Conservation (phyloP, 2,329 filamentous ascomycete species). For the Verticillium klebahnii region DNA sequence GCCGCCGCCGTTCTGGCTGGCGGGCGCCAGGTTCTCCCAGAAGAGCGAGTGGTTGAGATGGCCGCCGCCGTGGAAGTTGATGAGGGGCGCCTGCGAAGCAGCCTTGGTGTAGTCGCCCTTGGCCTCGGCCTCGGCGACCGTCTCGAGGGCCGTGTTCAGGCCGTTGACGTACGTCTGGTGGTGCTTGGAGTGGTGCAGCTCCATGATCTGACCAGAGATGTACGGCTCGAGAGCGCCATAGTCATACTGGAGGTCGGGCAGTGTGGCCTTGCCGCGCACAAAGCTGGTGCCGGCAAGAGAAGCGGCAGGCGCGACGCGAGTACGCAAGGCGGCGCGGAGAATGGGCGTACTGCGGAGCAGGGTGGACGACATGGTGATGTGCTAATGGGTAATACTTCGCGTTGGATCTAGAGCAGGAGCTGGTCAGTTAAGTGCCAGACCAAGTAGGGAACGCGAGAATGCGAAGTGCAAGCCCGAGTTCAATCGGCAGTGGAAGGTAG, state of each 20-base stretch:
- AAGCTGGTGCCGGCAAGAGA: conserved; percentile 72
- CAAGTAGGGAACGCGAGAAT: neutral
- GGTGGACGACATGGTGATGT: conserved; percentile 63
- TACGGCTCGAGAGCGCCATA: conserved; percentile 86
- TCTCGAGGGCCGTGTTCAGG: conserved; percentile 75
- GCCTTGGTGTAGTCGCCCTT: conserved; percentile 54
- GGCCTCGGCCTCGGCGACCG: conserved; percentile 60
- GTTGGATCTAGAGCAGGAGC: neutral
- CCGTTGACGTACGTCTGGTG: conserved; percentile 91
- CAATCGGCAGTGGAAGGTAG: neutral
- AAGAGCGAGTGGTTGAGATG: conserved; percentile 86
- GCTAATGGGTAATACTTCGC: neutral
- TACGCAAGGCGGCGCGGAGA: conserved; percentile 66
- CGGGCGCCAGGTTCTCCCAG: conserved; percentile 75
- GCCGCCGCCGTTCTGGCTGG: conserved; percentile 57
- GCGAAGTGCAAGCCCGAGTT: neutral
- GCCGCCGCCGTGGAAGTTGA: conserved; percentile 81
- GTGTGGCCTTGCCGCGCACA: conserved; percentile 81
- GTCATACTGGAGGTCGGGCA: conserved; percentile 87
- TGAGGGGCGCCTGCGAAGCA: conserved; percentile 43
- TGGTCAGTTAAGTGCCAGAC: neutral
- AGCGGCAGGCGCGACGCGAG: conserved; percentile 54
- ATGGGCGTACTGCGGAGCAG: conserved; percentile 68
- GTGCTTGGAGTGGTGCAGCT: conserved; percentile 91
- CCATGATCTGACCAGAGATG: conserved; percentile 91